Percentiles rank a stretch among this genome's conserved stretches.
Evolutionary conservation across 2,329 filamentous ascomycete species (phyloP).

Genomic region (Fusarium devonianum): DNA sequence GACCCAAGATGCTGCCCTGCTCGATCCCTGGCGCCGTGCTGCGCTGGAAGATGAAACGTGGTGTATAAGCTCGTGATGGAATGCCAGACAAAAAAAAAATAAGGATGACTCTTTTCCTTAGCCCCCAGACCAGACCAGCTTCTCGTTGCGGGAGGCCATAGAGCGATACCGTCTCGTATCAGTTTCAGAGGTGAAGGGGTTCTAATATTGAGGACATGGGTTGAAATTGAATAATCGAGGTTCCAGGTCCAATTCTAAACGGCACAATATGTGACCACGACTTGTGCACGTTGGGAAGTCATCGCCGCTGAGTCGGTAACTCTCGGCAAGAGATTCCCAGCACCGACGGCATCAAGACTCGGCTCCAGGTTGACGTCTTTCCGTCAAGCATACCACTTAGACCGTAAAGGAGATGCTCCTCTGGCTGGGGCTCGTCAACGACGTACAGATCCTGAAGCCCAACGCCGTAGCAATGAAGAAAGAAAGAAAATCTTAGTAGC

Average conservation of each 20-base stretch:
- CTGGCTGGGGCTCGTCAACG: slow-evolving; percentile 23
- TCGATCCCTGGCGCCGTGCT: slow-evolving; percentile 50
- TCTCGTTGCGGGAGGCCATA: slow-evolving; percentile 25
- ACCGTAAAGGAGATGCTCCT: slow-evolving; percentile 11
- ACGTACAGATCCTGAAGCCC: slow-evolving; percentile 32
- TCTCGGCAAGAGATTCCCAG: slow-evolving; percentile 6
- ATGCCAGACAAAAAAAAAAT: slow-evolving; percentile 45
- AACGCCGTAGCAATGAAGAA: slow-evolving; percentile 41
- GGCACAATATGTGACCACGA: neutral
- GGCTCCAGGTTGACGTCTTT: slow-evolving; percentile 11
- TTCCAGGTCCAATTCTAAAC: slow-evolving; percentile 8
- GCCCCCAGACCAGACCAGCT: slow-evolving; percentile 36
- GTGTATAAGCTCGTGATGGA: slow-evolving; percentile 46
- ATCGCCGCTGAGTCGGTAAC: slow-evolving; percentile 8
- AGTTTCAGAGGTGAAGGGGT: slow-evolving; percentile 23
- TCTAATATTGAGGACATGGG: slow-evolving; percentile 32
- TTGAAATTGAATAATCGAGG: slow-evolving; percentile 24
- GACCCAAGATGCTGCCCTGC: slow-evolving; percentile 50
- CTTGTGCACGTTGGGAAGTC: slow-evolving; percentile 9
- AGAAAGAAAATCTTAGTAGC: slow-evolving; percentile 42
- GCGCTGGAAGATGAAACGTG: slow-evolving; percentile 49
- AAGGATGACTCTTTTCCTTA: slow-evolving; percentile 32
- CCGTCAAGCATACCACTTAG: slow-evolving; percentile 10
- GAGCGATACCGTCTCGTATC: slow-evolving; percentile 33
- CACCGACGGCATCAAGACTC: slow-evolving; percentile 1